Evolutionary conservation across 371 early-diverging fungal species (phyloP).

Genomic region (Catenaria anguillulae): DNA sequence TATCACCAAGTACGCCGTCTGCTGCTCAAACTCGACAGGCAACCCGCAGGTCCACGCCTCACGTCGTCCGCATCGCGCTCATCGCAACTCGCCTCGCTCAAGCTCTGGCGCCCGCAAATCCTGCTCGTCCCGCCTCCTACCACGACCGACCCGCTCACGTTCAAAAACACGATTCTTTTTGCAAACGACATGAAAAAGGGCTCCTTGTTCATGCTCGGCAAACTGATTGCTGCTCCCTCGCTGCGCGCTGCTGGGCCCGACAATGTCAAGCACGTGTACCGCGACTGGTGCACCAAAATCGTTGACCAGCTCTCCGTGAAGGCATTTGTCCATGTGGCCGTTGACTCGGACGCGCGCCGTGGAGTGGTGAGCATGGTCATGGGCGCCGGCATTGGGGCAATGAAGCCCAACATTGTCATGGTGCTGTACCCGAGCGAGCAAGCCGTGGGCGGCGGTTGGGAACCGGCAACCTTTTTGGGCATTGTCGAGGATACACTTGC

Average conservation of each 20-base stretch:
- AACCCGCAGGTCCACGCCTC: too few species aligned
- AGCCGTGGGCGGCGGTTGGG: too few species aligned
- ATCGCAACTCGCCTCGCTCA: constrained; percentile 47
- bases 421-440: constrained; percentile 18
- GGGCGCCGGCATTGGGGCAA: constrained; percentile 38
- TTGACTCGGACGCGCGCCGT: constrained; percentile 24
- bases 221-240: constrained; percentile 35
- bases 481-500: neutral
- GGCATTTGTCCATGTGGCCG: constrained; percentile 39
- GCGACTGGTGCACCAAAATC: constrained; percentile 32
- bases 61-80: too few species aligned
- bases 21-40: constrained; percentile 36
- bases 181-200: constrained; percentile 50
- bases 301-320: constrained; percentile 37
- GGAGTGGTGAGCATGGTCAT: constrained; percentile 35
- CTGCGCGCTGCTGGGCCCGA: too few species aligned
- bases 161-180: constrained; percentile 38
- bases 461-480: neutral
- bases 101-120: constrained; percentile 45
- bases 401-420: constrained; percentile 48
- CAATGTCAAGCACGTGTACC: constrained; percentile 24
- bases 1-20: constrained; percentile 55
- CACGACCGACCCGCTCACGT: constrained; percentile 26
- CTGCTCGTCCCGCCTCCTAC: neutral
- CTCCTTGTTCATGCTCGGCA: constrained; percentile 41